A percentile compares a stretch with the other conserved stretches of the same genome.
These are phyloP conservation scores for Sequoia sempervirens DNA, from an alignment of 75 land plant genomes.

Conservation along the genomic window DNA sequence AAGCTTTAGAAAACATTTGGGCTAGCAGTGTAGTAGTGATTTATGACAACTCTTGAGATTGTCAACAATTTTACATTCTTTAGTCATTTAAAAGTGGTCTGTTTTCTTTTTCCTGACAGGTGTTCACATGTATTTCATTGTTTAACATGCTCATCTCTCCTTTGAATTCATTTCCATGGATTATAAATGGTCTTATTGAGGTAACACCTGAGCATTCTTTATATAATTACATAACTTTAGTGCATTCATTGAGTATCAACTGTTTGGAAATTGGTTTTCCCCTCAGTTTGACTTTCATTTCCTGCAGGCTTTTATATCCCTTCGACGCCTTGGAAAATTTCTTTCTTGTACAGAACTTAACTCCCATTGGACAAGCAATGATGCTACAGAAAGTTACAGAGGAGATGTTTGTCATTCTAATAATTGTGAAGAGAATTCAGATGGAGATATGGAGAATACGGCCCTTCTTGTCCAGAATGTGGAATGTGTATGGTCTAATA, in stretches of 20 bases:
- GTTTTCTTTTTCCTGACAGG: constrained; percentile 36
- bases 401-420: background rate
- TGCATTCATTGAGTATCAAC: background rate
- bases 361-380: background rate
- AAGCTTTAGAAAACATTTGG: constrained; percentile 1
- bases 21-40: background rate
- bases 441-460: constrained; percentile 8
- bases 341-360: constrained; percentile 51
- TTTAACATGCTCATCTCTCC: constrained; percentile 92
- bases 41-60: background rate
- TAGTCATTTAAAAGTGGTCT: background rate
- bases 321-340: constrained; percentile 55
- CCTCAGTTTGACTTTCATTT: background rate
- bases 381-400: background rate
- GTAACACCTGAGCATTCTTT: constrained; percentile 34
- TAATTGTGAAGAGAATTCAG: background rate
- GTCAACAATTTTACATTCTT: background rate
- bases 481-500: constrained; percentile 57
- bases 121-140: constrained; percentile 92
- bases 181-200: constrained; percentile 94
- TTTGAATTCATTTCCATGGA: constrained; percentile 96
- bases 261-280: background rate
- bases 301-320: constrained; percentile 75
- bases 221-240: background rate
- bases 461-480: constrained; percentile 51